Percentiles rank a stretch among this genome's conserved stretches.
These are phyloP conservation scores for Candida khao-thaluensis DNA, from an alignment of 805 yeast species.

Conservation along the genomic window DNA sequence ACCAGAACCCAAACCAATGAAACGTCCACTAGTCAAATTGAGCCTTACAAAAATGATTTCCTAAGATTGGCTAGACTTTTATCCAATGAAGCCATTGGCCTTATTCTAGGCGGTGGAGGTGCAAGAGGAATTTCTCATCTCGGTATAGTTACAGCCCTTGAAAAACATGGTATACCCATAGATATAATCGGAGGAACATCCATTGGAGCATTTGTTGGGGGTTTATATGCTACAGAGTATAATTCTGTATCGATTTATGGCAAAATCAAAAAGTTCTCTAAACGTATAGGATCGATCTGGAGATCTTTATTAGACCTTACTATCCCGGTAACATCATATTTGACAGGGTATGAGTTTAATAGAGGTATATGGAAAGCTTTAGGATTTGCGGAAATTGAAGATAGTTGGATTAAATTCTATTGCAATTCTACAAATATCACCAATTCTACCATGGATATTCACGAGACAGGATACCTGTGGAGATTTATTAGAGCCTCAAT, in stretches of 20 bases:
- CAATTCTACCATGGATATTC: slow-evolving; percentile 92
- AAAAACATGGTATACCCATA: slow-evolving; percentile 89
- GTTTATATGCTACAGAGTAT: slow-evolving; percentile 88
- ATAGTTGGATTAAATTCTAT: slow-evolving; percentile 88
- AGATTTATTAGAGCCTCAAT: slow-evolving; percentile 91
- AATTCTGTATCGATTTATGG: slow-evolving; percentile 91
- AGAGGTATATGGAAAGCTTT: slow-evolving; percentile 97
- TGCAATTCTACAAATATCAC: slow-evolving; percentile 95
- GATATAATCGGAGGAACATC: slow-evolving; percentile 96
- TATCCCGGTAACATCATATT: slow-evolving; percentile 89
- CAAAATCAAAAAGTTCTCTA: slow-evolving; percentile 80
- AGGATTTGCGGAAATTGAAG: slow-evolving; percentile 91
- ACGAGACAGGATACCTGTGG: slow-evolving; percentile 92
- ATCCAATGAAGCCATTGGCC: slow-evolving; percentile 91
- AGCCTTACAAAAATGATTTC: slow-evolving; percentile 81
- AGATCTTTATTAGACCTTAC: slow-evolving; percentile 80
- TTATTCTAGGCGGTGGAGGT: slow-evolving; percentile 97
- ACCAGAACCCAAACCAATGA: slow-evolving; percentile 20
- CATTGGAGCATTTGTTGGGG: slow-evolving; percentile 94
- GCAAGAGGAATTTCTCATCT: slow-evolving; percentile 92
- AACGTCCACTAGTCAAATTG: slow-evolving; percentile 27
- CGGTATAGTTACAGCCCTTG: slow-evolving; percentile 88
- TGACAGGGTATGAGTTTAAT: slow-evolving; percentile 96
- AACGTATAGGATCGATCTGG: slow-evolving; percentile 83
- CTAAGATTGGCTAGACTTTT: slow-evolving; percentile 83